Conservation (phyloP, 371 early-diverging fungal genomes). For the Rhizopus stolonifer region DNA sequence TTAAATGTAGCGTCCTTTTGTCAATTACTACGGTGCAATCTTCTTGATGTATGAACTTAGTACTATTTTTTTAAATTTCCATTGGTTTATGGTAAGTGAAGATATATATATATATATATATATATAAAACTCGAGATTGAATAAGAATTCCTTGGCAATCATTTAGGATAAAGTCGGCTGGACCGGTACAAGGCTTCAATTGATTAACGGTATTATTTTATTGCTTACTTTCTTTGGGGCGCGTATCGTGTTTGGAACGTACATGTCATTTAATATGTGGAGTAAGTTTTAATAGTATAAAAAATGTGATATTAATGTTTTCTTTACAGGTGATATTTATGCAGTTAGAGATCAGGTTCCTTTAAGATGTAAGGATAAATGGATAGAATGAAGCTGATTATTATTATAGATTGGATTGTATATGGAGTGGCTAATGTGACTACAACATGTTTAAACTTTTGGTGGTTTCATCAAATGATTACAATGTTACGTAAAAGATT, state of each 20-base stretch:
- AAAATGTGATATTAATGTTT: too few species aligned
- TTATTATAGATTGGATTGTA: conserved; percentile 43
- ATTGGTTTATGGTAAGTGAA: conserved; percentile 84
- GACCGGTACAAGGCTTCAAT: conserved; percentile 75
- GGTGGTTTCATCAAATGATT: conserved; percentile 83
- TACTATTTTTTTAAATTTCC: conserved; percentile 89
- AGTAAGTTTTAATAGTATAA: conserved; percentile 27
- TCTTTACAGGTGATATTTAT: conserved; percentile 36
- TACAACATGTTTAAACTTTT: conserved; percentile 70
- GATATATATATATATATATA: too few species aligned
- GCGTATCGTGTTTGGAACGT: conserved; percentile 81
- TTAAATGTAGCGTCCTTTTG: conserved; percentile 77
- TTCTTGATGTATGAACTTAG: conserved; percentile 90
- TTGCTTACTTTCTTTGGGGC: conserved; percentile 72
- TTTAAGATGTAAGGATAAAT: conserved; percentile 38
- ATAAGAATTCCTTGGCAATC: too few species aligned
- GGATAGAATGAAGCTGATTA: too few species aligned
- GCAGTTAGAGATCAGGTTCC: conserved; percentile 64
- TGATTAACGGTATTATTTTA: conserved; percentile 79
- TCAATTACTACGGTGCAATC: conserved; percentile 83
- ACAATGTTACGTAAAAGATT: conserved; percentile 47
- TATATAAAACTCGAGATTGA: too few species aligned
- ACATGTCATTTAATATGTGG: conserved; percentile 67
- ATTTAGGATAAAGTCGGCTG: conserved; percentile 73
- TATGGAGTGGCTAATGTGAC: conserved; percentile 66